A percentile compares a stretch with the other conserved stretches of the same genome.
These are phyloP conservation scores for Aspergillus spinulosporus DNA, from an alignment of 2,329 filamentous ascomycete genomes.

Conservation along the genomic window DNA sequence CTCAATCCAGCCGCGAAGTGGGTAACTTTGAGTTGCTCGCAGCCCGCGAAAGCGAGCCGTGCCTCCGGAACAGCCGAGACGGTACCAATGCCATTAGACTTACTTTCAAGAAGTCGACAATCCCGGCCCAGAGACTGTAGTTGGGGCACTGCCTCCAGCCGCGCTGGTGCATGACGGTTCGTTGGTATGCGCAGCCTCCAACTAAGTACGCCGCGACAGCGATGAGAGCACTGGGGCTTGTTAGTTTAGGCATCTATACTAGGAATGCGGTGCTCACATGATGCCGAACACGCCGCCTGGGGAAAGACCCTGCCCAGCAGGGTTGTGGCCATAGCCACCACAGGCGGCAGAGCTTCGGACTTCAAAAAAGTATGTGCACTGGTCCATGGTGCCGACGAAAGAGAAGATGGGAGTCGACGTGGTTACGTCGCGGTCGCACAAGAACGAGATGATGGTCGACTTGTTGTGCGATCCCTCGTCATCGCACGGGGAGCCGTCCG, in stretches of 20 bases:
- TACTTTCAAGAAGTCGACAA: constrained; percentile 82
- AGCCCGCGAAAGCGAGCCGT: constrained; percentile 18
- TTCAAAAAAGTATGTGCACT: constrained; percentile 96
- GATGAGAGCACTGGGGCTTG: constrained; percentile 51
- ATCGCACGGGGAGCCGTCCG: constrained; percentile 70
- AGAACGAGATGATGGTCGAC: constrained; percentile 86
- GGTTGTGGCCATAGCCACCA: constrained; percentile 61
- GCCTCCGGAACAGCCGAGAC: constrained; percentile 31
- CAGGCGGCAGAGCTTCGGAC: constrained; percentile 84
- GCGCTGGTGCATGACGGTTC: constrained; percentile 88
- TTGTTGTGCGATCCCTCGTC: constrained; percentile 51
- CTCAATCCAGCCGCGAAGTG: constrained; percentile 39
- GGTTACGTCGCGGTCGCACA: constrained; percentile 81
- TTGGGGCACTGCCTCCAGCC: constrained; percentile 96
- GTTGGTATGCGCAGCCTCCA: constrained; percentile 92
- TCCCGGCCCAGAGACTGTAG: constrained; percentile 86
- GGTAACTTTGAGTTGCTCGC: constrained; percentile 29
- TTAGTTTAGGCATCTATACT: background rate
- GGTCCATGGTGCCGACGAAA: constrained; percentile 85
- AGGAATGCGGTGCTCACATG: constrained; percentile 58
- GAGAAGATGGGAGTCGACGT: constrained; percentile 68
- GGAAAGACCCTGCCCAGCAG: constrained; percentile 59
- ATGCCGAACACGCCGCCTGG: constrained; percentile 82
- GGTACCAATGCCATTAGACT: constrained; percentile 47
- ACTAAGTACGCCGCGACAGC: constrained; percentile 85